Evolutionary conservation across 257 asterid species (phyloP), one percentile per base, ranked within the genome.

Genomic region (Petunia secreta): DNA sequence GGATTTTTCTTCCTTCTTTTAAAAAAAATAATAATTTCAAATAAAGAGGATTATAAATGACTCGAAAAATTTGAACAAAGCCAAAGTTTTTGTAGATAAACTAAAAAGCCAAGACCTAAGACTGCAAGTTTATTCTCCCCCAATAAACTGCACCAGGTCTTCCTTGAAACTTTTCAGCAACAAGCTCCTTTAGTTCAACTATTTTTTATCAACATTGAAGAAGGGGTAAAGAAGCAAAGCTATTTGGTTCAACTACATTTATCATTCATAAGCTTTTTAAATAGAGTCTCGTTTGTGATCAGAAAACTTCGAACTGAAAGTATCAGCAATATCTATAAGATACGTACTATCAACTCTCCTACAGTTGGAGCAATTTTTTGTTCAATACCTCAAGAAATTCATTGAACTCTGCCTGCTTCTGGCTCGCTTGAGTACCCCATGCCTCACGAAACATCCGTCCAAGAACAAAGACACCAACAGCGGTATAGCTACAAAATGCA

Each of bases 391-490:
- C 96, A 79, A 95, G 98, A 81, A 86, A 95, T 81, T 89, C 91
- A n/a, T 93, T 93, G 95, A 93, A 95, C 88, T 95, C 97, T 52
- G 90, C 86, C 86, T 95, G 98, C 92, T 93, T 95, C 90, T 86
- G 90, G 87, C 86, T 87, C 83, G 97, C 93, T 82, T 86, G 89
- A 60, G 93, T 79, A 77, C 97, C 99, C 99, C 99, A 95, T 73
- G 98, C 93, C 85, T 95, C 95, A 74, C 85, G 88, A 78, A 95
- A 92, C 87, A 86, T 89, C 85, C 97, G 93, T 25, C 99, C 99
- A 82, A 95, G 98, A 84, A 95, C 99, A 84, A 95, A 93, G 73
- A 95, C 98, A 15, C 99, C 99, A 84, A 93, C 98, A 80, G 99
- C 99, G 62, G 99, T 90, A 87, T 92, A 95, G 80, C 98, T 95